Conservation (phyloP, 495 filamentous ascomycete species). For the Barbatosphaeria neglecta region DNA sequence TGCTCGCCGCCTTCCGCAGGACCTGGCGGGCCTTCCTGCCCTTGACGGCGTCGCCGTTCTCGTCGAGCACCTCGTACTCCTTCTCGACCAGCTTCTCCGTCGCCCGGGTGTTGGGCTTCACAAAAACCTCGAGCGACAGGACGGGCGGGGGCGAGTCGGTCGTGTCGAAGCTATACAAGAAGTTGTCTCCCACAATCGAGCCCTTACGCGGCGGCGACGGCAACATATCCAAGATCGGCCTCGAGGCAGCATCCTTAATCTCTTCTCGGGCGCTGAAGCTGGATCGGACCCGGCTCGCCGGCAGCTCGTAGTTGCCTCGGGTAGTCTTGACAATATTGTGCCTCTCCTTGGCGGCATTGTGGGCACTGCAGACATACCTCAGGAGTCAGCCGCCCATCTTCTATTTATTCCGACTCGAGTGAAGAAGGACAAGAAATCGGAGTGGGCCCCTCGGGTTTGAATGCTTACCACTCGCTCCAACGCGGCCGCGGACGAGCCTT, state of each 20-base stretch:
- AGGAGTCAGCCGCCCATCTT: background rate
- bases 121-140: conserved; percentile 29
- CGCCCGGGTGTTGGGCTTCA: conserved; percentile 27
- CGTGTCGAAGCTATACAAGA: conserved; percentile 34
- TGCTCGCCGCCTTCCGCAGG: conserved; percentile 16
- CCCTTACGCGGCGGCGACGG: conserved; percentile 10
- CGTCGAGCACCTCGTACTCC: conserved; percentile 37
- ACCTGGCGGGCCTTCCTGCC: conserved; percentile 29
- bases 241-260: conserved; percentile 16
- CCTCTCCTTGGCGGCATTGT: conserved; percentile 8
- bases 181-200: conserved; percentile 22
- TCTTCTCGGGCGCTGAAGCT: conserved; percentile 20
- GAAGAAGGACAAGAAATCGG: too few species aligned
- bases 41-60: conserved; percentile 28
- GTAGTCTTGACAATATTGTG: conserved; percentile 26
- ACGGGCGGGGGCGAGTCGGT: conserved; percentile 23
- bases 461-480: conserved; percentile 5
- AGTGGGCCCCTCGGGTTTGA: too few species aligned
- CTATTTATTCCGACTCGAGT: background rate
- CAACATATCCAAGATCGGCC: conserved; percentile 16
- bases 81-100: conserved; percentile 35
- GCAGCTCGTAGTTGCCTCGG: conserved; percentile 7
- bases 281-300: conserved; percentile 8
- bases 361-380: background rate
- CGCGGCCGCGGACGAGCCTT: conserved; percentile 18